Conservation (phyloP, 768 basidiomycete species). For the Lentinula detonsa region DNA sequence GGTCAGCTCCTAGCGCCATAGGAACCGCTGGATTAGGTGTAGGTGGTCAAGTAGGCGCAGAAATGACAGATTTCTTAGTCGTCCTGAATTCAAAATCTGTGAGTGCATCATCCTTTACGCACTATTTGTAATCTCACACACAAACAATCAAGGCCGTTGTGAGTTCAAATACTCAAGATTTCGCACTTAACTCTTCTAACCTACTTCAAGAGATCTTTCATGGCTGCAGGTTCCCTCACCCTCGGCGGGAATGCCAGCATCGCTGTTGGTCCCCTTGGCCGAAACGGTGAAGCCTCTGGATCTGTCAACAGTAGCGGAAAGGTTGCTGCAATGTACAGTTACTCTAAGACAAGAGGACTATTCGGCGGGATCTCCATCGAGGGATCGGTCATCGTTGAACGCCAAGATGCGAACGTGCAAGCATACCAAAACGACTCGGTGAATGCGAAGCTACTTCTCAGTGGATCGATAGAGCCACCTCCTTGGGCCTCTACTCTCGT, state of each 20-base stretch:
- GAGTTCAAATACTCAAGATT: slow-evolving; percentile 21
- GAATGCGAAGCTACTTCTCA: slow-evolving; percentile 59
- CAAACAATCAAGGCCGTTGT: slow-evolving; percentile 51
- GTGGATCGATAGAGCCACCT: neutral
- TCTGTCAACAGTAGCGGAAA: slow-evolving; percentile 80
- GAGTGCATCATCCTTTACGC: slow-evolving; percentile 19
- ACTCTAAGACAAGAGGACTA: slow-evolving; percentile 87
- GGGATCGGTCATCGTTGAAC: slow-evolving; percentile 88
- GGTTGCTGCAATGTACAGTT: slow-evolving; percentile 92
- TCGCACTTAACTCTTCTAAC: neutral
- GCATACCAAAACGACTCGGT: slow-evolving; percentile 72
- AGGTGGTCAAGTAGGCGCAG: slow-evolving; percentile 72
- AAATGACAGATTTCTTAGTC: slow-evolving; percentile 88
- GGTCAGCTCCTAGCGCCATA: slow-evolving; percentile 94
- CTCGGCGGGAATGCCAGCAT: slow-evolving; percentile 88
- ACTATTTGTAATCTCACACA: slow-evolving; percentile 7
- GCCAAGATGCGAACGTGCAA: slow-evolving; percentile 85
- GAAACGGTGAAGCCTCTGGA: slow-evolving; percentile 89
- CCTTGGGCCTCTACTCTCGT: slow-evolving; percentile 69
- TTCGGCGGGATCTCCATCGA: slow-evolving; percentile 90
- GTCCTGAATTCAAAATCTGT: slow-evolving; percentile 82
- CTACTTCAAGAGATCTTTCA: slow-evolving; percentile 64
- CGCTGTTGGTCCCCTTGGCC: slow-evolving; percentile 86
- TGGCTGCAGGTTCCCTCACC: slow-evolving; percentile 89
- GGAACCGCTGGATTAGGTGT: slow-evolving; percentile 88